phyloP scores from a whole-genome alignment of 495 filamentous ascomycete species.

The Daldinia grandis region DNA sequence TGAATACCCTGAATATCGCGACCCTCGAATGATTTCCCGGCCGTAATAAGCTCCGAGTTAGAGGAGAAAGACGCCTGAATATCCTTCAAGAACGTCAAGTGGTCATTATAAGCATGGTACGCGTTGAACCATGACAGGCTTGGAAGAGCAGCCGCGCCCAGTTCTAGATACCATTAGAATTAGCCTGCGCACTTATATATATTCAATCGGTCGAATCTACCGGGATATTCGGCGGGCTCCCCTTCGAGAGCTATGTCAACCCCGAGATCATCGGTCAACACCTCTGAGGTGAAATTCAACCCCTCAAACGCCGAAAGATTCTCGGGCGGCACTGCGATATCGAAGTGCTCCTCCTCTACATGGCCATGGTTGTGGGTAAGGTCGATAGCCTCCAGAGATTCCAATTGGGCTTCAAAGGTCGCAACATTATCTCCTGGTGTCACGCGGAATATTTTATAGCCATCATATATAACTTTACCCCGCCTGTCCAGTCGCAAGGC shows the following conservation, averaged over 20 bases:
- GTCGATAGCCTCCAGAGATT: slow-evolving; percentile 45
- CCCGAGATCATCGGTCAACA: slow-evolving; percentile 59
- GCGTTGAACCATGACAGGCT: slow-evolving; percentile 61
- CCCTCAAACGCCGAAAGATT: slow-evolving; percentile 52
- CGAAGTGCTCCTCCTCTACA: slow-evolving; percentile 39
- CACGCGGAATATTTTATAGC: slow-evolving; percentile 56
- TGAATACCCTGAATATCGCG: slow-evolving; percentile 67
- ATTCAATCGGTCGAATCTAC: slow-evolving; percentile 16
- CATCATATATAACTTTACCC: slow-evolving; percentile 50
- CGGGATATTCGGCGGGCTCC: slow-evolving; percentile 40
- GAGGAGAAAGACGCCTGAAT: slow-evolving; percentile 58
- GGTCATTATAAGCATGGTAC: slow-evolving; percentile 66
- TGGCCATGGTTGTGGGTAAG: slow-evolving; percentile 46
- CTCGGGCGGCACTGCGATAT: slow-evolving; percentile 56
- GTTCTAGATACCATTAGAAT: slow-evolving; percentile 9
- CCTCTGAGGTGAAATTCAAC: slow-evolving; percentile 46
- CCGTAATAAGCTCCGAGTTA: slow-evolving; percentile 63
- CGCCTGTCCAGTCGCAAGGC: slow-evolving; percentile 40
- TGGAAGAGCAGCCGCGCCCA: slow-evolving; percentile 39
- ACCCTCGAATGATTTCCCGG: slow-evolving; percentile 62
- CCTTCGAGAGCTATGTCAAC: slow-evolving; percentile 55
- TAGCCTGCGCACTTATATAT: background rate
- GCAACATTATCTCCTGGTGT: slow-evolving; percentile 29
- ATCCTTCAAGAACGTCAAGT: slow-evolving; percentile 61
- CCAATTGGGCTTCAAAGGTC: slow-evolving; percentile 45